phyloP scores from a whole-genome alignment of 2,329 filamentous ascomycete genomes.

The Graphilbum fragrans region DNA sequence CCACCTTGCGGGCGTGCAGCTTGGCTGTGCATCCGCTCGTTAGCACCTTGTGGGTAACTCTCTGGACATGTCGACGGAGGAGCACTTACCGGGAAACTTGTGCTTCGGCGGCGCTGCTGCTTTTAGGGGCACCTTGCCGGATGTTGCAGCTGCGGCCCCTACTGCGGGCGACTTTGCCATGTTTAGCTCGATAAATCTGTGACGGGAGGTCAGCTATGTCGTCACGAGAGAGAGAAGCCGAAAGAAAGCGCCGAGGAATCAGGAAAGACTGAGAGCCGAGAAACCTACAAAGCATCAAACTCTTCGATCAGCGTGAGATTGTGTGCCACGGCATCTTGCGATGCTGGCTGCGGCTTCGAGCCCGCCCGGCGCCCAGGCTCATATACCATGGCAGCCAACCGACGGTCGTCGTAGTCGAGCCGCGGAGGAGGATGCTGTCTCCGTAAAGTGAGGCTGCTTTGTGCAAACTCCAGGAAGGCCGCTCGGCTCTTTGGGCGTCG shows the following conservation, averaged over 20 bases:
- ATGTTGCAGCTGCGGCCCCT: too few relatives aligned
- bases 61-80: neutral
- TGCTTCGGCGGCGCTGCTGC: constrained; percentile 44
- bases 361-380: too few relatives aligned
- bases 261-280: too few relatives aligned
- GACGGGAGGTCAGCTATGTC: too few relatives aligned
- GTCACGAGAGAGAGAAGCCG: too few relatives aligned
- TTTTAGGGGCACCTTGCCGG: constrained; percentile 56
- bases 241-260: too few relatives aligned
- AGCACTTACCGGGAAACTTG: neutral
- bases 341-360: neutral
- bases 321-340: neutral
- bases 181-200: neutral
- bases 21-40: constrained; percentile 28
- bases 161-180: neutral
- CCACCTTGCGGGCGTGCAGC: constrained; percentile 44
- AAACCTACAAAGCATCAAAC: constrained; percentile 41
- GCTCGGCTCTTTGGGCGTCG: too few relatives aligned
- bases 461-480: too few relatives aligned
- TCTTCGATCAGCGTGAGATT: constrained; percentile 24
- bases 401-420: too few relatives aligned
- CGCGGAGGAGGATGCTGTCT: too few relatives aligned
- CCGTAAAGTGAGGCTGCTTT: too few relatives aligned
- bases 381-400: too few relatives aligned
- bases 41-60: neutral